These are phyloP conservation scores for Ballota nigra DNA, from an alignment of 257 asterid genomes.

Conservation along the genomic window DNA sequence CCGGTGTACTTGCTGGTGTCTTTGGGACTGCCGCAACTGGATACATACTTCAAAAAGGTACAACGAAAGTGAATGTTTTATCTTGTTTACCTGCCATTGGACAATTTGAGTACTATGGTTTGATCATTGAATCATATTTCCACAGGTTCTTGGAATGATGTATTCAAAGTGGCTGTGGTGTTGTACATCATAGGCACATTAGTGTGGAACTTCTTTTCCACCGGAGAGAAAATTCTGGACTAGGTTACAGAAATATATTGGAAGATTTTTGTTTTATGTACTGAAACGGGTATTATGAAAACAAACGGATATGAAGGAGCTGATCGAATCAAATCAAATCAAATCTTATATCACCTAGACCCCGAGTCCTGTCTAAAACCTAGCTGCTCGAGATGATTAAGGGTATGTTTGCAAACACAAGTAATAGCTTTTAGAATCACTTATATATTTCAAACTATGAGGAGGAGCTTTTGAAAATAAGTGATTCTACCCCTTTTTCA, in stretches of 20 bases:
- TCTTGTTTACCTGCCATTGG: background rate
- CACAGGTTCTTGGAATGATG: slow-evolving; percentile 97
- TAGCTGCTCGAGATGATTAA: slow-evolving; percentile 1
- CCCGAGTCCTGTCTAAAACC: background rate
- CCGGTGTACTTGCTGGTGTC: slow-evolving; percentile 98
- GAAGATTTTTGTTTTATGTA: background rate
- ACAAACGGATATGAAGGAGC: slow-evolving; percentile 6
- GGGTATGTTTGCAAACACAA: too few relatives aligned
- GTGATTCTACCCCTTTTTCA: too few relatives aligned
- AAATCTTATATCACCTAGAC: background rate
- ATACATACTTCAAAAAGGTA: slow-evolving; percentile 94
- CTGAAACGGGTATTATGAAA: background rate
- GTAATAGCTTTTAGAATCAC: too few relatives aligned
- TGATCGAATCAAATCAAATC: slow-evolving; percentile 10
- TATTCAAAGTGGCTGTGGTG: slow-evolving; percentile 79
- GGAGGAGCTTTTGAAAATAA: too few relatives aligned
- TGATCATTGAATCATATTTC: slow-evolving; percentile 12
- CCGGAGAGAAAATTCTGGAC: slow-evolving; percentile 87
- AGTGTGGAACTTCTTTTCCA: slow-evolving; percentile 88
- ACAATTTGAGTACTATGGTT: background rate
- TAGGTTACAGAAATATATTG: slow-evolving; percentile 23
- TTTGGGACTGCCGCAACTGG: slow-evolving; percentile 98
- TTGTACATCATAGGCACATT: slow-evolving; percentile 82
- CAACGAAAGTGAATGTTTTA: slow-evolving; percentile 1
- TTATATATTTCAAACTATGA: too few relatives aligned